Percentiles rank a stretch among this genome's conserved stretches.
Evolutionary conservation across 139 green algal genomes (phyloP).

Genomic region (Eudorina sp.): DNA sequence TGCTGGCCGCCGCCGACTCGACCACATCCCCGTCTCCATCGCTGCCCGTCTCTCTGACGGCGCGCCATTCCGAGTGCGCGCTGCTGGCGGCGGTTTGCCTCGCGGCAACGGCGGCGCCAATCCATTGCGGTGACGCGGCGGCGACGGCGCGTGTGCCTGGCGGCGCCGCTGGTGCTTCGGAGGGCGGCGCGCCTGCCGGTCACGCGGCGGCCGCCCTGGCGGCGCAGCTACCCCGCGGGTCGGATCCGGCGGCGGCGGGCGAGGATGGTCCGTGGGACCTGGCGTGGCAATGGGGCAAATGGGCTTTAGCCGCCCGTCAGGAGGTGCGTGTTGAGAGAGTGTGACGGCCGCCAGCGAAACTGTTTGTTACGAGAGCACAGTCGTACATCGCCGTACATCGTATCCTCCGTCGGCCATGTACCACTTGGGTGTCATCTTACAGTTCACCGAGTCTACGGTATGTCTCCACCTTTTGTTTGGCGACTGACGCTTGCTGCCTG

Average conservation of each 20-base stretch:
- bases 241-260: not conserved
- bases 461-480: no score
- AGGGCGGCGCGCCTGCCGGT: not conserved
- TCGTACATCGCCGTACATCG: no score
- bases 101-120: not conserved
- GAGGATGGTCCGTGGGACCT: not conserved
- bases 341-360: no score
- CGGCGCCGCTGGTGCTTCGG: not conserved
- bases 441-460: no score
- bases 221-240: not conserved
- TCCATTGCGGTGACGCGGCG: not conserved
- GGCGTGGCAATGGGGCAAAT: conserved; percentile 22
- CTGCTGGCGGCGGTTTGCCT: conserved; percentile 32
- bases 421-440: no score
- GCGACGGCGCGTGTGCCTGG: no score
- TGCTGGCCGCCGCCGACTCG: not conserved
- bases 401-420: no score
- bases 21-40: not conserved
- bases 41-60: not conserved
- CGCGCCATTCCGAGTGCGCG: not conserved
- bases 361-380: no score
- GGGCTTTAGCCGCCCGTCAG: not conserved
- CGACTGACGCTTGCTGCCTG: no score
- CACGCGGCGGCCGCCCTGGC: not conserved
- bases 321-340: not conserved